Base-by-base conservation (phyloP, 345 rosid genomes). In the Linum usitatissimum region DNA sequence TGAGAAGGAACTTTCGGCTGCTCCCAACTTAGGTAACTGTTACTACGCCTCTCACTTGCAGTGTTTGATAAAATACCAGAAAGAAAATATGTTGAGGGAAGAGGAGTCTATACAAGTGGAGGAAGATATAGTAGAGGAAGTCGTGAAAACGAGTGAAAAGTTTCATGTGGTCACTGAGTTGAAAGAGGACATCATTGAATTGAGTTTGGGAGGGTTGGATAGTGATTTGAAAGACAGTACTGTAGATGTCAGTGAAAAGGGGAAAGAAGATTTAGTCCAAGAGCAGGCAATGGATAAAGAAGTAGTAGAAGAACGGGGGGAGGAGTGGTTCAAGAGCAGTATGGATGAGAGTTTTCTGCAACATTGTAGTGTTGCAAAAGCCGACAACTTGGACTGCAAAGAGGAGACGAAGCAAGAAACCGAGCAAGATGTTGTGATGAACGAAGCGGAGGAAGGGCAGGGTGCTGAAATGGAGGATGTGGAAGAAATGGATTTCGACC, bases 11-110 rank as follows among this genome's bases (percentile, higher is more conserved):
- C 59, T 91, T 65, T 65, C 70, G 63, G 73, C 72, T 0, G 71
- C 62, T 8, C 75, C 90, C 3, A 55, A 63, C 0, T 66, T 90
- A 21, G 79, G 71, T 39, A 71, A 85, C 66, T 93, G 97, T 65
- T 87, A 87, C 63, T 93, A 90, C 57, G 97, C 96, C 0, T 87
- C 97, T 0, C 96, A 93, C 72, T 66, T 93, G 75, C 97, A 93
- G 75, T 71, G 78, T 70, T 67, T 92, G 86, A 89, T 90, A 18
- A 81, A 81, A 61, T 30, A 9, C 38, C 93, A 86, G 78, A 76
- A 61, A 36, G 69, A 64, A 48, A 82, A 76, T 18, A 12, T 86
- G 68, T 63, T 88, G 28, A 42, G 5, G 56, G 76, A 75, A 38
- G 75, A 75, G 58, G 80, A 76, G 5, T 10, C 3, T 10, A 12